Evolutionary conservation across 257 asterid species (phyloP).

Genomic region (Gardenia jasminoides): DNA sequence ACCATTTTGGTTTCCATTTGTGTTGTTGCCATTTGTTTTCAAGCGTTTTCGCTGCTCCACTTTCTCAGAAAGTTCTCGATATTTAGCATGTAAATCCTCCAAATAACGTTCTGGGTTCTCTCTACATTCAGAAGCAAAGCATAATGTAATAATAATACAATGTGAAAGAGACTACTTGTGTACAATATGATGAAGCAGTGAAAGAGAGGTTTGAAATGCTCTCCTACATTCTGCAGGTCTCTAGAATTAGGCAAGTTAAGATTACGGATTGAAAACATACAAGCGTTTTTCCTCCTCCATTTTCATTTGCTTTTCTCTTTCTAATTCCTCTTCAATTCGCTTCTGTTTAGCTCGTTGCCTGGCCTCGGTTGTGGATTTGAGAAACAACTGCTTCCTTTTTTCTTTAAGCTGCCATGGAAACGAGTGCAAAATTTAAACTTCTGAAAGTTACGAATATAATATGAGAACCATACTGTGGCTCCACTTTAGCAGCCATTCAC

Average conservation of each 20-base stretch:
- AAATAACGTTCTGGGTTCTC: constrained; percentile 85
- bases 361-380: constrained; percentile 81
- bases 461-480: neutral
- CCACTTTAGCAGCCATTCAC: neutral
- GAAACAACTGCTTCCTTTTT: constrained; percentile 76
- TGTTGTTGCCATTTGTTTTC: constrained; percentile 71
- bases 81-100: constrained; percentile 84
- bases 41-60: constrained; percentile 78
- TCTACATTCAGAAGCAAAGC: constrained; percentile 34
- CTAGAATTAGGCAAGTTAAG: neutral
- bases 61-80: constrained; percentile 75
- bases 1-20: constrained; percentile 69
- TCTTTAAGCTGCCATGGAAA: constrained; percentile 64
- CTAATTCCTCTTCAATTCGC: constrained; percentile 82
- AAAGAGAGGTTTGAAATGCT: too few relatives aligned
- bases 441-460: too few relatives aligned
- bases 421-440: neutral
- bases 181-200: too few relatives aligned
- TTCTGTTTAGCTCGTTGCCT: constrained; percentile 88
- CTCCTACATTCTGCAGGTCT: too few relatives aligned
- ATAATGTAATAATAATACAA: neutral
- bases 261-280: constrained; percentile 40
- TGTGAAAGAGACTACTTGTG: neutral
- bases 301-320: constrained; percentile 78
- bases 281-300: constrained; percentile 91